These are phyloP conservation scores for Aureobasidium sp. DNA, from an alignment of 2,329 filamentous ascomycete genomes.

Conservation along the genomic window DNA sequence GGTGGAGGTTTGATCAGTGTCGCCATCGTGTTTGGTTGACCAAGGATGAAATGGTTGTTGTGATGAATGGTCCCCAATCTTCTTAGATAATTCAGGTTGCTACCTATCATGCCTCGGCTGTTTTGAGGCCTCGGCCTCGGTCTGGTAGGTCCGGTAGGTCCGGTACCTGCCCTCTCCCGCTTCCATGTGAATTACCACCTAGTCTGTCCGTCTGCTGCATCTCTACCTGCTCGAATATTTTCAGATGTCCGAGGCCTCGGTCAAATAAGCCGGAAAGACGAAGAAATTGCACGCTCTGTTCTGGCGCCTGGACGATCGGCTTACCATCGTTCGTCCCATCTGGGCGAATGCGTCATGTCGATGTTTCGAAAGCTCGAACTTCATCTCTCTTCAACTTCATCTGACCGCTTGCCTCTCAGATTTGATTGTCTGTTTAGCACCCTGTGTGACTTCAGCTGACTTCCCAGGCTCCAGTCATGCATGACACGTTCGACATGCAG, in stretches of 20 bases:
- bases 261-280: neutral
- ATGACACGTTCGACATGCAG: neutral
- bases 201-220: neutral
- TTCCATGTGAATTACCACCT: neutral
- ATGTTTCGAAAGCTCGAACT: neutral
- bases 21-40: constrained; percentile 17
- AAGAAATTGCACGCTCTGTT: neutral
- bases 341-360: neutral
- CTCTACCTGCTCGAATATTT: too few species aligned
- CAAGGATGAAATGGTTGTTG: neutral
- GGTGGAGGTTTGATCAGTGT: constrained; percentile 67
- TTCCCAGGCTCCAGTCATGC: neutral
- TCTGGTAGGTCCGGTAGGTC: too few species aligned
- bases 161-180: neutral
- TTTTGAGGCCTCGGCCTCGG: neutral
- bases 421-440: neutral
- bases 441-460: neutral
- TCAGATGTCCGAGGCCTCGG: neutral
- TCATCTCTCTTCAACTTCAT: neutral
- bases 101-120: neutral
- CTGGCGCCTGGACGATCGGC: neutral
- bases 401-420: neutral
- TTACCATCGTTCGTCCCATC: neutral
- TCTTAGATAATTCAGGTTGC: neutral
- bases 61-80: neutral